Evolutionary conservation across 345 rosid species (phyloP), one percentile per base, ranked within the genome.

Genomic region (Camelina neglecta): DNA sequence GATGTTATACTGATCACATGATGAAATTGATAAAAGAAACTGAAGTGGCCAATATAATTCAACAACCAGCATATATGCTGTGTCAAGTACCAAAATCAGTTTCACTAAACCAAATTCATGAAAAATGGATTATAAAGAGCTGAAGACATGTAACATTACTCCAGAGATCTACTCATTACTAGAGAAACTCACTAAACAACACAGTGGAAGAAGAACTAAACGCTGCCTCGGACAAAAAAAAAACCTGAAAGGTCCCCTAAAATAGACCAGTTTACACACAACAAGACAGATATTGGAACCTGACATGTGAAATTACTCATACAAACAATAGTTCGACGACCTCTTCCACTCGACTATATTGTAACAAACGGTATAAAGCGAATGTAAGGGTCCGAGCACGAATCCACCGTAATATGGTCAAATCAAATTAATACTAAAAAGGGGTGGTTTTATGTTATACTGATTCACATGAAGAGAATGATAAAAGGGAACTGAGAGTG

Each of bases 331-430:
- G 16, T 42, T 42, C 15, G 47, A 12, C 47, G 47, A 12, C 47
- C 47, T 4, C 47, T 42, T 42, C 13, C 47, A 42, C n/a, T 39
- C 1, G 42, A 18, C 11, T 39, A 10, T 39, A 39, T 3, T 9
- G 42, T 42, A 73, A 68, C 76, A 60, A 76, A 42, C 47, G 18
- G 67, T 65, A 67, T 26, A 69, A 58, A 72, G 53, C 2, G 42
- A 75, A 82, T 82, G 85, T 29, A 4, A 2, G 83, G 71, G 61
- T 84, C 78, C 68, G 83, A 86, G 73, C 67, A 49, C 67, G 82
- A 78, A 78, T 68, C 81, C 82, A 85, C 85, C 82, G 77, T 51
- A 70, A 79, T 51, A 70, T 24, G 53, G 69, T 55, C 81, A 66
- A 58, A 81, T 81, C 80, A 68, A 62, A 73, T 45, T 29, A 33